phyloP scores from a whole-genome alignment of 352 stramenopile genomes.

The Nothophytophthora sp. region DNA sequence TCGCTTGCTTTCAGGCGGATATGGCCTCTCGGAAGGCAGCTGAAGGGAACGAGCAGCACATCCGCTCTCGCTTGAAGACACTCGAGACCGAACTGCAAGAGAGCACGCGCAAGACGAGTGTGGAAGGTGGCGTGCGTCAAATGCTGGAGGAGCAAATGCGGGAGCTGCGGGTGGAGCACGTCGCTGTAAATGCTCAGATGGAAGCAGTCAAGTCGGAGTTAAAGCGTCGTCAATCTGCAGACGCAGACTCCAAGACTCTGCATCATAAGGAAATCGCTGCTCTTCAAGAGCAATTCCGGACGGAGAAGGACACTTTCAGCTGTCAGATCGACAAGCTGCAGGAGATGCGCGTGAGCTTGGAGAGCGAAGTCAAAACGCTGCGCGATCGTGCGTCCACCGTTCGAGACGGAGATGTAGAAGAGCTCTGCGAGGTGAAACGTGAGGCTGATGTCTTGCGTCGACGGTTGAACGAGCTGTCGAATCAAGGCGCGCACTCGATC shows the following conservation, averaged over 20 bases:
- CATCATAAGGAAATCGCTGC: slow-evolving; percentile 28
- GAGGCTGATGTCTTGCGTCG: slow-evolving; percentile 73
- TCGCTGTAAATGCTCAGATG: slow-evolving; percentile 81
- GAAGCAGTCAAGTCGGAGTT: slow-evolving; percentile 77
- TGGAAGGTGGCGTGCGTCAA: slow-evolving; percentile 64
- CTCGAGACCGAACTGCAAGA: slow-evolving; percentile 57
- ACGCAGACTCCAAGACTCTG: slow-evolving; percentile 43
- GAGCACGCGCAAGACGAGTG: slow-evolving; percentile 50
- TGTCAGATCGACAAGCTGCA: slow-evolving; percentile 60
- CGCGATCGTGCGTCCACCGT: slow-evolving; percentile 48
- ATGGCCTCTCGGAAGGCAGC: slow-evolving; percentile 25
- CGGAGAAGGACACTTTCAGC: slow-evolving; percentile 36
- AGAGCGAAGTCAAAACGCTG: slow-evolving; percentile 75
- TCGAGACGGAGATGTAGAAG: slow-evolving; percentile 64
- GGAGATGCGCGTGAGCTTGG: slow-evolving; percentile 73
- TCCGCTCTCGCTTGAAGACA: slow-evolving; percentile 41
- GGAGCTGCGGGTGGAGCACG: slow-evolving; percentile 70
- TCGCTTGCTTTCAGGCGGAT: slow-evolving; percentile 20
- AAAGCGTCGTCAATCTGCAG: slow-evolving; percentile 43
- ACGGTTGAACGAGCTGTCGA: slow-evolving; percentile 66
- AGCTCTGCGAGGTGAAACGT: slow-evolving; percentile 67
- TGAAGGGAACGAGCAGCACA: slow-evolving; percentile 35
- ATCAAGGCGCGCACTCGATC: slow-evolving; percentile 60
- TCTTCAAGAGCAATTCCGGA: slow-evolving; percentile 40
- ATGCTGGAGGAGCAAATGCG: slow-evolving; percentile 74